Conservation (phyloP, 1,284 basidiomycete species). For the Pascua sp. region DNA sequence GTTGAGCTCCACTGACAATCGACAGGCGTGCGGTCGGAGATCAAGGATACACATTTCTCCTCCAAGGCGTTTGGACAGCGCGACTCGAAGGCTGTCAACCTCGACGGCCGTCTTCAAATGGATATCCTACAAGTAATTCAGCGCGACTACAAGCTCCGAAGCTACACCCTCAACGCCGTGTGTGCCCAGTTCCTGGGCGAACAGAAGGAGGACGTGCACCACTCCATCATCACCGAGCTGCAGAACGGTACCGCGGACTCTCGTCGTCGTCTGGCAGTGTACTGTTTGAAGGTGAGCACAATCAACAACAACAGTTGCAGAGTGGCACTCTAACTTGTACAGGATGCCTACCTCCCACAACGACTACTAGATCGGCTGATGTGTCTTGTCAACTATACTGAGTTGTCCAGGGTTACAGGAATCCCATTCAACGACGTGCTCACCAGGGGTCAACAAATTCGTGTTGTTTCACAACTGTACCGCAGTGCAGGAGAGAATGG, state of each 20-base stretch:
- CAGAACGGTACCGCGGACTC: conserved; percentile 93
- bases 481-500: conserved; percentile 82
- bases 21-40: conserved; percentile 67
- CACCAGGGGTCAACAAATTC: conserved; percentile 90
- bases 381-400: conserved; percentile 94
- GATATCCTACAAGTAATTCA: conserved; percentile 96
- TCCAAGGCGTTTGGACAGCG: conserved; percentile 93
- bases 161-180: conserved; percentile 91
- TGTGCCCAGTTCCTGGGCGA: conserved; percentile 93
- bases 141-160: conserved; percentile 88
- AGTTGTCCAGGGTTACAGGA: conserved; percentile 94
- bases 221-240: conserved; percentile 92
- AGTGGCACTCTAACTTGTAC: not conserved
- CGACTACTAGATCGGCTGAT: conserved; percentile 90
- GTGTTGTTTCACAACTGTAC: conserved; percentile 88
- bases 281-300: conserved; percentile 80
- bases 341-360: conserved; percentile 96
- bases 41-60: conserved; percentile 89
- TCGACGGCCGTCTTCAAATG: conserved; percentile 86
- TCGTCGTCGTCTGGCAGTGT: conserved; percentile 81
- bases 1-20: not conserved
- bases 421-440: conserved; percentile 95
- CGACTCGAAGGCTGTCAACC: conserved; percentile 83
- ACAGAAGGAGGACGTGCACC: conserved; percentile 95
- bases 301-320: no score